Evolutionary conservation across 1,284 basidiomycete genomes (phyloP).

Genomic region (Vanrija humicola): DNA sequence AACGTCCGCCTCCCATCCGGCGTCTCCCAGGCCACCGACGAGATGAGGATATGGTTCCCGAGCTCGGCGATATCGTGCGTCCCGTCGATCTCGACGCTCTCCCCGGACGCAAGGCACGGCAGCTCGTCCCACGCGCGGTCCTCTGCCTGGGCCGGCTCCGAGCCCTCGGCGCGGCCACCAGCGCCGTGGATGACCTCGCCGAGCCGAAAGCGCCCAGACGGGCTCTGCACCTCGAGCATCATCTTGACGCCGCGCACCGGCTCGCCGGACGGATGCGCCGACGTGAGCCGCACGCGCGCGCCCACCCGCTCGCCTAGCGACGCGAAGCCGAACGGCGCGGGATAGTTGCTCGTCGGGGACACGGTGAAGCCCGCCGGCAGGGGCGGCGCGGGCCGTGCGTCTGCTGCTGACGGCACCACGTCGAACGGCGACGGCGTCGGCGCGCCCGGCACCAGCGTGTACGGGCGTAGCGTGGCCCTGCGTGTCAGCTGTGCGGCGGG

Average conservation of each 20-base stretch:
- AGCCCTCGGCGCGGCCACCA: not conserved
- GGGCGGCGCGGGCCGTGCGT: slow-evolving; percentile 10
- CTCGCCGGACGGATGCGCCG: not conserved
- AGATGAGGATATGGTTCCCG: slow-evolving; percentile 40
- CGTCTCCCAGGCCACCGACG: slow-evolving; percentile 46
- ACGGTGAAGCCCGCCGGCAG: slow-evolving; percentile 23
- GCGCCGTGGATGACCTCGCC: slow-evolving; percentile 38
- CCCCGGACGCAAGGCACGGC: slow-evolving; percentile 22
- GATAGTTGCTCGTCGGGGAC: slow-evolving; percentile 38
- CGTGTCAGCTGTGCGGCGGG: too few relatives aligned
- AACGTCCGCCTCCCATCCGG: slow-evolving; percentile 68
- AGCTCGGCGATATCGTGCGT: slow-evolving; percentile 42
- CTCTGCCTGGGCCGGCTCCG: slow-evolving; percentile 10
- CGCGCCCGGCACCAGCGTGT: too few relatives aligned
- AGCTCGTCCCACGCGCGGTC: slow-evolving; percentile 14
- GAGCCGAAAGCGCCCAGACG: slow-evolving; percentile 30
- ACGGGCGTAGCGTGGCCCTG: too few relatives aligned
- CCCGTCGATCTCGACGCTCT: slow-evolving; percentile 28
- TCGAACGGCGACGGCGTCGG: too few relatives aligned
- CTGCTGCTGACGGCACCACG: too few relatives aligned
- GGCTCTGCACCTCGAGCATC: slow-evolving; percentile 43
- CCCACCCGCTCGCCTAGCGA: slow-evolving; percentile 35
- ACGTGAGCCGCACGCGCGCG: slow-evolving; percentile 24
- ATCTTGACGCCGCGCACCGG: slow-evolving; percentile 38
- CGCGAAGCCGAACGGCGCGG: slow-evolving; percentile 31